These are phyloP conservation scores for Talaromyces marneffei DNA, from an alignment of 2,329 filamentous ascomycete genomes.

Conservation along the genomic window DNA sequence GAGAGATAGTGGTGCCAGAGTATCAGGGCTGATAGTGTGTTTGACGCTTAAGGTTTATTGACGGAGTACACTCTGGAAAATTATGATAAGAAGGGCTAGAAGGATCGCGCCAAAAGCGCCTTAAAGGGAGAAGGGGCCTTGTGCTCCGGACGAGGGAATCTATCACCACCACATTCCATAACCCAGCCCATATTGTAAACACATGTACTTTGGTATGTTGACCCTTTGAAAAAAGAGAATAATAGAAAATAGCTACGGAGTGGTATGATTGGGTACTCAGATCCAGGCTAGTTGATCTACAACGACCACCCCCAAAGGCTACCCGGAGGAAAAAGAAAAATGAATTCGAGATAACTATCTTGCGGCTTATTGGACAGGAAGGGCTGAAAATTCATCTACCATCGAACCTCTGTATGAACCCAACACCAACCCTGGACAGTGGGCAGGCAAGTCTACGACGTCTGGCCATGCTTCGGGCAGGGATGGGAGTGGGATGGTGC, in stretches of 20 bases:
- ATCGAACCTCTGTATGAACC: background rate
- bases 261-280: background rate
- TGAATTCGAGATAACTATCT: slow-evolving; percentile 11
- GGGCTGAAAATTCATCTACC: background rate
- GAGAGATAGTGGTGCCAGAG: background rate
- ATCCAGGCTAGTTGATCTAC: slow-evolving; percentile 3
- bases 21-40: background rate
- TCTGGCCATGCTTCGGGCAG: background rate
- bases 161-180: background rate
- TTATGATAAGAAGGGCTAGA: background rate
- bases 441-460: background rate
- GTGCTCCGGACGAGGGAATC: background rate
- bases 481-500: background rate
- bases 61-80: too few relatives aligned
- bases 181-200: too few relatives aligned
- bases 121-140: background rate
- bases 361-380: slow-evolving; percentile 5
- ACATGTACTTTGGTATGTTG: background rate
- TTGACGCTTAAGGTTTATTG: background rate
- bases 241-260: background rate
- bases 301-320: background rate
- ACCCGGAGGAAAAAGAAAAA: background rate
- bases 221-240: background rate
- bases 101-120: background rate
- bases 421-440: background rate